Percentiles rank a stretch among this genome's conserved stretches.
phyloP scores from a whole-genome alignment of 208 protist species.

The Acanthamoeba castellanii region DNA sequence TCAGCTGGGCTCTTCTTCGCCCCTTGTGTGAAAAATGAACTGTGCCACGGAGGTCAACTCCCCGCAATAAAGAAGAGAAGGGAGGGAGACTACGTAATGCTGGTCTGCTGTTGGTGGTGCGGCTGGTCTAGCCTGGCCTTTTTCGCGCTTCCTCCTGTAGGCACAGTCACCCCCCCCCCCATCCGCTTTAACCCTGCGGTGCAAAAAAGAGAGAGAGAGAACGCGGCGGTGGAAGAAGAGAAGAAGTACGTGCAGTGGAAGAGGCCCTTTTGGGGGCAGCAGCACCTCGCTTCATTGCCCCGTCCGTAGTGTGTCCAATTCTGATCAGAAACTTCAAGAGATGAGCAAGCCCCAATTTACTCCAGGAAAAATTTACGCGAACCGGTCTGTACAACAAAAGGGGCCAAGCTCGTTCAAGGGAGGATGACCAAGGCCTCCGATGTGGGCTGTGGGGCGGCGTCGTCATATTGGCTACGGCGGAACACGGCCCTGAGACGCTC shows the following conservation, averaged over 20 bases:
- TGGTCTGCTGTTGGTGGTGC: background rate
- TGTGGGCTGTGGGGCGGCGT: background rate
- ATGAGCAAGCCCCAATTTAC: no score
- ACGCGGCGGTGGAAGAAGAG: no score
- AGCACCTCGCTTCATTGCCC: no score
- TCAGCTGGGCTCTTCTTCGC: background rate
- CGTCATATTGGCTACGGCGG: background rate
- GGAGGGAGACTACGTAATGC: background rate
- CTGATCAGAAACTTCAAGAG: no score
- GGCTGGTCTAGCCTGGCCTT: background rate
- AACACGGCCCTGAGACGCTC: background rate
- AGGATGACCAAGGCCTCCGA: constrained; percentile 1
- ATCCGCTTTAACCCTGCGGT: no score
- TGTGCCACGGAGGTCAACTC: background rate
- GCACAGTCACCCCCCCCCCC: no score
- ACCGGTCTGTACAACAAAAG: no score
- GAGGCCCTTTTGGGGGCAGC: no score
- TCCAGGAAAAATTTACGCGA: no score
- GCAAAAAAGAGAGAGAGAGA: no score
- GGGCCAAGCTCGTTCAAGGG: background rate
- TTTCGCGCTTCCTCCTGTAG: background rate
- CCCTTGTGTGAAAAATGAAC: background rate
- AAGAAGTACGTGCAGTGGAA: no score
- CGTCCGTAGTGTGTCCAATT: no score
- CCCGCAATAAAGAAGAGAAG: background rate